Evolutionary conservation across 331 rosid species (phyloP), one percentile per base, ranked within the genome.

Genomic region (Rosa hybrid): DNA sequence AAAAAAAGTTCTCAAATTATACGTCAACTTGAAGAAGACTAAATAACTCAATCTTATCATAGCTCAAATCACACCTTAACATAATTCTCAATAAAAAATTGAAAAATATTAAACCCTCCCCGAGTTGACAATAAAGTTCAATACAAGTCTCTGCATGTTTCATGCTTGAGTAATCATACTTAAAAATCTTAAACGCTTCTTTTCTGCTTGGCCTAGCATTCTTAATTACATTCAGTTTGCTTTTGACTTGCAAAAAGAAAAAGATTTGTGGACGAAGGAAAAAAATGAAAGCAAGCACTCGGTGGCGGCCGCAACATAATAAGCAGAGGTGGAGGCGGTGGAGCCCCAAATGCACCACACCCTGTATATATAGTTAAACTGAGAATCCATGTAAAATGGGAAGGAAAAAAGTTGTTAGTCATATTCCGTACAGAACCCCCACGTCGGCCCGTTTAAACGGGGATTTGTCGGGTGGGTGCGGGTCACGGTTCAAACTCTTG

Each of bases 391-490:
- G 80, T 82, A 80, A 74, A 75, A 81, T 6, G 75, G 73, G 17
- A 57, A 84, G 76, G 23, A 49, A 80, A 17, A 30, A 11, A 62
- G 62, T 34, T 79, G 84, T 78, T 20, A 76, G 81, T 44, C n/a
- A 75, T 62, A 78, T 63, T 27, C 81, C 78, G 69, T 68, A 70
- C 85, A 81, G 56, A 77, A 51, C 77, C 81, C 60, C 81, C 78
- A 65, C 73, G 54, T 80, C 65, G 85, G 81, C 60, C 94, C 89
- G 69, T 83, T 85, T 75, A 69, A 76, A 78, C 84, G 81, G 90
- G 88, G 84, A 83, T 80, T 82, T 88, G 90, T 86, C 83, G 81
- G 72, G 82, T 84, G 53, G 34, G 74, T 84, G 77, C 80, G 85
- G 86, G 78, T 77, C 78, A 76, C 23, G 20, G 18, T 45, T 76